phyloP scores from a whole-genome alignment of 306 rosid genomes.

The Prosopis cineraria region DNA sequence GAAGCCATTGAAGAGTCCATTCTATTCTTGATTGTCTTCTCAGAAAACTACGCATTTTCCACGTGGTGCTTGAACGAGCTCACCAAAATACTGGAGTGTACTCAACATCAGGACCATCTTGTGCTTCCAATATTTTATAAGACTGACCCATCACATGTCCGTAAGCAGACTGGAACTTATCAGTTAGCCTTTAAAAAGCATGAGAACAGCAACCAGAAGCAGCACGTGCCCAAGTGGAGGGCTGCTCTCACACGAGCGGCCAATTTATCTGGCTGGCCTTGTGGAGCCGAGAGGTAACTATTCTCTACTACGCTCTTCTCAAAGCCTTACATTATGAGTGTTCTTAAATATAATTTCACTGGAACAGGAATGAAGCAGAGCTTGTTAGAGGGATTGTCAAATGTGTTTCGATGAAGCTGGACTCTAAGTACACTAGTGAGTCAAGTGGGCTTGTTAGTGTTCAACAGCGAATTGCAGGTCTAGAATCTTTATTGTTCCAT shows the following conservation, averaged over 20 bases:
- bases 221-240: not conserved
- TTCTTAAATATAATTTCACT: too few relatives aligned
- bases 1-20: not conserved
- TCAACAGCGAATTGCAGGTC: not conserved
- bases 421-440: not conserved
- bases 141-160: not conserved
- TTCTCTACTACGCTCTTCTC: not conserved
- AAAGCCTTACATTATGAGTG: too few relatives aligned
- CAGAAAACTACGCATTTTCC: not conserved
- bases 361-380: not conserved
- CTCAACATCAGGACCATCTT: not conserved
- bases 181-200: not conserved
- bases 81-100: not conserved
- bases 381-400: not conserved
- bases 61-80: not conserved
- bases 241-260: not conserved
- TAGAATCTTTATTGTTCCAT: not conserved
- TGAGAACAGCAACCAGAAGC: not conserved
- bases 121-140: not conserved
- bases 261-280: not conserved
- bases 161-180: not conserved
- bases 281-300: not conserved
- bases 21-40: not conserved
- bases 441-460: not conserved
- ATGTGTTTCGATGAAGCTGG: not conserved